phyloP scores from a whole-genome alignment of 1,139 yeast genomes.

The Scheffersomyces cryptocercus region DNA sequence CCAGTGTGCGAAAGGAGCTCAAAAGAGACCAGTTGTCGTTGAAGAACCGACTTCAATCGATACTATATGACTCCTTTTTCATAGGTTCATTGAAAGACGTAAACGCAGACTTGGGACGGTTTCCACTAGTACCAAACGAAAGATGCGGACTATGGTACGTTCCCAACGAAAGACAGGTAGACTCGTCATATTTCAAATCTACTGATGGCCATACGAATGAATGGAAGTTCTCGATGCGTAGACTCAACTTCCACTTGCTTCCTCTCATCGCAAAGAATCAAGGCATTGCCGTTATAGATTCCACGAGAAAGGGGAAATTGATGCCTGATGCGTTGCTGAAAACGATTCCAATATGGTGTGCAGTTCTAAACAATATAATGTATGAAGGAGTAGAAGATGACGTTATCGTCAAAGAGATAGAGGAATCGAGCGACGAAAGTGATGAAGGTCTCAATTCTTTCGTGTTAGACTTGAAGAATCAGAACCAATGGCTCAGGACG shows the following conservation, averaged over 20 bases:
- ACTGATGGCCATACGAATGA: conserved; percentile 86
- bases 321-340: conserved; percentile 88
- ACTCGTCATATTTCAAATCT: conserved; percentile 76
- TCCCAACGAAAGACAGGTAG: conserved; percentile 37
- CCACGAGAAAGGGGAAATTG: conserved; percentile 78
- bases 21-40: conserved; percentile 58
- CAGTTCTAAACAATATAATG: conserved; percentile 63
- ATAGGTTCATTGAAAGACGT: conserved; percentile 15
- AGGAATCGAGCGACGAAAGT: conserved; percentile 17
- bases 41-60: conserved; percentile 69
- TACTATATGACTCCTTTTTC: conserved; percentile 55
- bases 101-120: conserved; percentile 7
- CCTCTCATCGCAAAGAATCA: conserved; percentile 39
- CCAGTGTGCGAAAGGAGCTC: conserved; percentile 33
- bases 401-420: conserved; percentile 8
- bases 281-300: conserved; percentile 72
- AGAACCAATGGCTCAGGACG: conserved; percentile 36
- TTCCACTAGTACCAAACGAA: conserved; percentile 69
- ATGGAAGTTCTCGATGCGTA: conserved; percentile 74
- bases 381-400: conserved; percentile 28
- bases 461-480: conserved; percentile 9
- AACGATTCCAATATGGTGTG: conserved; percentile 91
- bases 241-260: conserved; percentile 73
- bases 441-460: conserved; percentile 11
- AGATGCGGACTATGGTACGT: conserved; percentile 91